Evolutionary conservation across 768 basidiomycete species (phyloP).

Genomic region (Pulveroboletus sp.): DNA sequence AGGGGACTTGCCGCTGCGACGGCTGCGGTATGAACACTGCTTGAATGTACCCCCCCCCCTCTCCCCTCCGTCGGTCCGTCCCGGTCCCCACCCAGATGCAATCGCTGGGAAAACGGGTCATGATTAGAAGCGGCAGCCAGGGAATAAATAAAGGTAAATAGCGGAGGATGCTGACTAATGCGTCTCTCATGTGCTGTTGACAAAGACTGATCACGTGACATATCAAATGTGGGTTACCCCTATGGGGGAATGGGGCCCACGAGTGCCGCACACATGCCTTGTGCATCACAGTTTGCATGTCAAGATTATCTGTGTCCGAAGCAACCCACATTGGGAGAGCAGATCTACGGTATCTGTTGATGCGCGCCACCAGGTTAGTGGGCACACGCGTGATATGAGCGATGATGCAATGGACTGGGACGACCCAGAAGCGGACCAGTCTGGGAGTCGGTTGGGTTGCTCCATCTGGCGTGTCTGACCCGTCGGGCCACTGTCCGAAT

Average conservation of each 20-base stretch:
- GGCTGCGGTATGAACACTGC: too few relatives aligned
- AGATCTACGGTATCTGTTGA: conserved; percentile 9
- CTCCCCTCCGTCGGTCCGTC: too few relatives aligned
- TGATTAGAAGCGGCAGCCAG: too few relatives aligned
- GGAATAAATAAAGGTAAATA: too few relatives aligned
- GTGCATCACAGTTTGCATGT: conserved; percentile 9
- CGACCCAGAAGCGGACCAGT: conserved; percentile 7
- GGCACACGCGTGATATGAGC: conserved; percentile 8
- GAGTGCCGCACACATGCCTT: conserved; percentile 4
- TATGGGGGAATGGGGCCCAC: not conserved
- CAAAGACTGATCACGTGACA: not conserved
- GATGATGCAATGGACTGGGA: not conserved
- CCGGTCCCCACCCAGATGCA: too few relatives aligned
- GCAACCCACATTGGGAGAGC: not conserved
- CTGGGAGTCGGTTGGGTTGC: not conserved
- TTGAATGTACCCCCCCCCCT: too few relatives aligned
- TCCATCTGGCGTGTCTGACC: conserved; percentile 10
- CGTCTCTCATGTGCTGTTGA: not conserved
- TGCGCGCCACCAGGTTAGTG: conserved; percentile 8
- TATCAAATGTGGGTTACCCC: not conserved
- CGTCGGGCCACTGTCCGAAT: conserved; percentile 3
- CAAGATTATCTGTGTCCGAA: conserved; percentile 11
- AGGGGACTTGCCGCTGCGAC: too few relatives aligned
- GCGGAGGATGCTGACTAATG: not conserved
- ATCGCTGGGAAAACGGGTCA: too few relatives aligned